Conservation (phyloP, 2,329 filamentous ascomycete genomes). For the Fusarium sp. region DNA sequence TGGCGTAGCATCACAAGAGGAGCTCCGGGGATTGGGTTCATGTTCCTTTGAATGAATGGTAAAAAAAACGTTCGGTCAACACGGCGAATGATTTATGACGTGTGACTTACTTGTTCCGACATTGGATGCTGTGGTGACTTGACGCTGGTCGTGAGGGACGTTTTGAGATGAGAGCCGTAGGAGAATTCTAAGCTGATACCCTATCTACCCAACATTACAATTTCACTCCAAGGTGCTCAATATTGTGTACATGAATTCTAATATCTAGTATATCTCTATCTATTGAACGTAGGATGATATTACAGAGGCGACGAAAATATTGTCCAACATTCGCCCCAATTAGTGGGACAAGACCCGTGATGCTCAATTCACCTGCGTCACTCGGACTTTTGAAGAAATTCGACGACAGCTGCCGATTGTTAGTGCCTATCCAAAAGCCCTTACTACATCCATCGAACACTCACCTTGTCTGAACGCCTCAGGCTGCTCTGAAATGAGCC, state of each 20-base stretch:
- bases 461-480: slow-evolving; percentile 79
- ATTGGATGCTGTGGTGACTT: slow-evolving; percentile 27
- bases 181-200: slow-evolving; percentile 21
- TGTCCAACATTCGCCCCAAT: slow-evolving; percentile 5
- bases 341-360: slow-evolving; percentile 12
- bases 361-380: slow-evolving; percentile 39
- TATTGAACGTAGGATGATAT: slow-evolving; percentile 6
- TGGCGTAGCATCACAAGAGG: slow-evolving; percentile 56
- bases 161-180: slow-evolving; percentile 28
- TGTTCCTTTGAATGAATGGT: slow-evolving; percentile 51
- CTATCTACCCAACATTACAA: neutral
- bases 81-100: slow-evolving; percentile 33
- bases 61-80: slow-evolving; percentile 47
- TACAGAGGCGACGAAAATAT: slow-evolving; percentile 3
- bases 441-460: slow-evolving; percentile 25
- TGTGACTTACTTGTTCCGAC: slow-evolving; percentile 13
- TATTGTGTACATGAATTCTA: neutral
- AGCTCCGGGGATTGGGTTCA: slow-evolving; percentile 53
- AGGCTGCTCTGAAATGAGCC: slow-evolving; percentile 90
- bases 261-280: slow-evolving; percentile 7
- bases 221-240: neutral
- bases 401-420: slow-evolving; percentile 63
- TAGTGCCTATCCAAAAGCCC: neutral
- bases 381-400: slow-evolving; percentile 65
- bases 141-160: slow-evolving; percentile 13